phyloP scores from a whole-genome alignment of 2,329 filamentous ascomycete genomes.

The Bertia moriformis region DNA sequence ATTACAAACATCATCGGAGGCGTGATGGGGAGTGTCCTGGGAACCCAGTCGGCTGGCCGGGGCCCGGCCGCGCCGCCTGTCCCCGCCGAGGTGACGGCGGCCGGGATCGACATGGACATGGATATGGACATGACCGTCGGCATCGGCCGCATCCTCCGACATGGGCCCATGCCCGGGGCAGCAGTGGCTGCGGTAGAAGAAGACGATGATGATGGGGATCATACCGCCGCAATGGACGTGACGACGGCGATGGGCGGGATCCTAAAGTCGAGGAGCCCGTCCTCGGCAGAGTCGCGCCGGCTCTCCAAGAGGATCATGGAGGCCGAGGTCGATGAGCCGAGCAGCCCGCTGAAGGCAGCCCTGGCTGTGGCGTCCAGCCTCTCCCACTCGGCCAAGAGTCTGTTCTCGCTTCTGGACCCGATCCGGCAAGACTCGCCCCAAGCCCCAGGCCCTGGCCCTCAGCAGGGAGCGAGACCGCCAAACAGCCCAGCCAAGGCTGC shows the following conservation, averaged over 20 bases:
- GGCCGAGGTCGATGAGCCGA: not conserved
- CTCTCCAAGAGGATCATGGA: constrained; percentile 6
- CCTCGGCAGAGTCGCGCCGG: constrained; percentile 1
- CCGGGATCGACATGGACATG: not conserved
- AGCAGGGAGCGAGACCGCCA: constrained; percentile 22
- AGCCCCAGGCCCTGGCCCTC: not conserved
- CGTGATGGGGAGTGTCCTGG: constrained; percentile 11
- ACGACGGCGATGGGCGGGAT: not conserved
- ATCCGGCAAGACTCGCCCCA: constrained; percentile 35
- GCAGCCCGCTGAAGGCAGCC: not conserved
- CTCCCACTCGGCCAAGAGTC: constrained; percentile 8
- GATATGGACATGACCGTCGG: not conserved
- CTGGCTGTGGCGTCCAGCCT: not conserved
- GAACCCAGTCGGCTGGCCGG: not conserved
- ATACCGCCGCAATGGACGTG: not conserved
- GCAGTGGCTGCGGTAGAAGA: not conserved
- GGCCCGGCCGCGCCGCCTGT: too few species aligned
- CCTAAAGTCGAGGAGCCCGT: constrained; percentile 5
- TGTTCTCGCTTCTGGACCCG: constrained; percentile 26
- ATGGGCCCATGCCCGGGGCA: constrained; percentile 15
- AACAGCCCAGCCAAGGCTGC: too few species aligned
- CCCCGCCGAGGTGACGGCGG: not conserved
- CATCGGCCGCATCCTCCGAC: constrained; percentile 2
- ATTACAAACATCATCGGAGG: constrained; percentile 27
- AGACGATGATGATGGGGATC: not conserved